Conservation (phyloP, 73 alveolate genomes). For the Paramecium bursaria region DNA sequence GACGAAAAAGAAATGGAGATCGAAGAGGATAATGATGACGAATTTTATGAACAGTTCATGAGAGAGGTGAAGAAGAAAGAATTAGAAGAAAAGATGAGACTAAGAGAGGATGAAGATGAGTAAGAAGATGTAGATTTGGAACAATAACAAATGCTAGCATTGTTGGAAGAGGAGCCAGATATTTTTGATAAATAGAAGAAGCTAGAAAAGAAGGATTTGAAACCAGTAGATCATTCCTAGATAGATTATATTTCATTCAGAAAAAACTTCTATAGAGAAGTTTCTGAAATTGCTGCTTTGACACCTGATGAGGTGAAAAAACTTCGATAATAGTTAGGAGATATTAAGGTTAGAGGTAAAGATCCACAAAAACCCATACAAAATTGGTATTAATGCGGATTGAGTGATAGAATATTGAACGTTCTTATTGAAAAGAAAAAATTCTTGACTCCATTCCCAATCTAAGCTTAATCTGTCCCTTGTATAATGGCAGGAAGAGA, state of each 20-base stretch:
- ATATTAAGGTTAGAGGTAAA: slow-evolving; percentile 95
- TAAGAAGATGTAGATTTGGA: slow-evolving; percentile 91
- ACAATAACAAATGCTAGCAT: slow-evolving; percentile 83
- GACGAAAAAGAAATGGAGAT: slow-evolving; percentile 67
- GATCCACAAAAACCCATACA: slow-evolving; percentile 93
- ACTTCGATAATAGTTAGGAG: slow-evolving; percentile 89
- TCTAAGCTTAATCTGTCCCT: slow-evolving; percentile 95
- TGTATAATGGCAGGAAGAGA: slow-evolving; percentile 98
- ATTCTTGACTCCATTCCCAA: slow-evolving; percentile 93
- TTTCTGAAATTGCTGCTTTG: slow-evolving; percentile 91
- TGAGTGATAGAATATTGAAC: slow-evolving; percentile 86
- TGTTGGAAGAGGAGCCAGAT: slow-evolving; percentile 85
- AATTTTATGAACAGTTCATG: slow-evolving; percentile 59
- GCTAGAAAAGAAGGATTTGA: slow-evolving; percentile 85
- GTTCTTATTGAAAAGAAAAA: slow-evolving; percentile 85
- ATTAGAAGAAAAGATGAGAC: slow-evolving; percentile 59
- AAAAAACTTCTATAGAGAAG: slow-evolving; percentile 93
- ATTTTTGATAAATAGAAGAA: slow-evolving; percentile 84
- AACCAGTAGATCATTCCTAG: slow-evolving; percentile 82
- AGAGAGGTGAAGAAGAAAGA: slow-evolving; percentile 61
- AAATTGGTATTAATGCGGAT: slow-evolving; percentile 96
- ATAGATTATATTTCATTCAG: slow-evolving; percentile 86
- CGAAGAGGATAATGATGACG: slow-evolving; percentile 67
- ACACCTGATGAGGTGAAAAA: slow-evolving; percentile 89
- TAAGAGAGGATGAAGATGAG: slow-evolving; percentile 76